A percentile compares a stretch with the other conserved stretches of the same genome.
These are phyloP conservation scores for Cladophialophora immunda DNA, from an alignment of 2,329 filamentous ascomycete genomes.

Conservation along the genomic window DNA sequence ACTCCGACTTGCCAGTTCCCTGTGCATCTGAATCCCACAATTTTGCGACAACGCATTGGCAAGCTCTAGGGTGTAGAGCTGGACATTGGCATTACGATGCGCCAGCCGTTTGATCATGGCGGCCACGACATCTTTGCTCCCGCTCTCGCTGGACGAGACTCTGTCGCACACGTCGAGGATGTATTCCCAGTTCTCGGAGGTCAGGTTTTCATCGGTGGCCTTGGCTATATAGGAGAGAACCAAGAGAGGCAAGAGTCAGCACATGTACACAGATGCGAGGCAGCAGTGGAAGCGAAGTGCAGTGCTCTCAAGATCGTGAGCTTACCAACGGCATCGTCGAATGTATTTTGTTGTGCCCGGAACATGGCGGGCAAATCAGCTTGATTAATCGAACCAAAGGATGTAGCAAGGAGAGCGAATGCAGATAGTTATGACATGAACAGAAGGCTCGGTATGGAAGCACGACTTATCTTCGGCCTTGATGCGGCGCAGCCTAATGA, in stretches of 20 bases:
- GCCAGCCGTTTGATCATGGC: conserved; percentile 91
- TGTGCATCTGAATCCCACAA: conserved; percentile 85
- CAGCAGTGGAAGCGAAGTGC: conserved; percentile 1
- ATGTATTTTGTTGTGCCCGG: conserved; percentile 71
- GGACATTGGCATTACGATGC: conserved; percentile 94
- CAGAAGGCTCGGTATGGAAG: neutral
- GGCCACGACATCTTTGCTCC: conserved; percentile 79
- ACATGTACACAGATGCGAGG: neutral
- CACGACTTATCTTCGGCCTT: conserved; percentile 3
- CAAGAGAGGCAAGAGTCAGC: conserved; percentile 40
- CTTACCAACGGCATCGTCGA: conserved; percentile 75
- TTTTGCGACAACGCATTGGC: conserved; percentile 93
- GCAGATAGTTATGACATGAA: neutral
- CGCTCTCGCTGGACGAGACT: conserved; percentile 58
- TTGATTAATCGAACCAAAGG: neutral
- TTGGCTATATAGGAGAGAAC: conserved; percentile 61
- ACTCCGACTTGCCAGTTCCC: conserved; percentile 86
- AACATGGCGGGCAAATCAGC: conserved; percentile 56
- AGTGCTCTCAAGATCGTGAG: conserved; percentile 30
- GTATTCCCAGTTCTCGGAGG: conserved; percentile 80
- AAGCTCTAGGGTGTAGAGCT: conserved; percentile 91
- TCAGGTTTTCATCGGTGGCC: conserved; percentile 98
- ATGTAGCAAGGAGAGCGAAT: neutral
- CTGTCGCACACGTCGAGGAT: conserved; percentile 72
- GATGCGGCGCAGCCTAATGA: conserved; percentile 22